A percentile compares a stretch with the other conserved stretches of the same genome.
Conservation (phyloP, 163 green algal genomes). For the Chloroidium sp. region DNA sequence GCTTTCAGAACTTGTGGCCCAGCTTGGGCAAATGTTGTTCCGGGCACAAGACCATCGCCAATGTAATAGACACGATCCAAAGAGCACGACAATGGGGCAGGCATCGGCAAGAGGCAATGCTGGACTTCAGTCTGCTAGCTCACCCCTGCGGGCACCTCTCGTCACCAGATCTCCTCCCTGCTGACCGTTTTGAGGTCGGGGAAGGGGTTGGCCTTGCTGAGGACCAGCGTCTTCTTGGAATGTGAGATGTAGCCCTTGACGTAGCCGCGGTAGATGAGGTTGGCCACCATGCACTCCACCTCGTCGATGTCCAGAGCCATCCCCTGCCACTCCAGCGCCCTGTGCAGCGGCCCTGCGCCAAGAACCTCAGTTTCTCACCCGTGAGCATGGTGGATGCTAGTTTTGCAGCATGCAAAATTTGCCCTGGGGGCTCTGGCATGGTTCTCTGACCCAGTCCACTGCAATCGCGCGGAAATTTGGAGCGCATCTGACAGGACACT, state of each 20-base stretch:
- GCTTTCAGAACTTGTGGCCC: too few species aligned
- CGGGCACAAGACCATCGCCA: too few species aligned
- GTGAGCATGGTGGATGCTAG: background rate
- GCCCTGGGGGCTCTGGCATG: too few species aligned
- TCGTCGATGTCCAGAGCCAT: constrained; percentile 64
- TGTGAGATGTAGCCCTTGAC: constrained; percentile 85
- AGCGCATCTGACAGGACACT: background rate
- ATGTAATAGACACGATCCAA: too few species aligned
- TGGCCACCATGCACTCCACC: constrained; percentile 80
- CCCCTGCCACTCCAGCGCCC: constrained; percentile 49
- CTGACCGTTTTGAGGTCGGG: constrained; percentile 22
- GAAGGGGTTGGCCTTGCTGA: constrained; percentile 67
- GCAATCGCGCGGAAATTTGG: background rate
- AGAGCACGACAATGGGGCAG: too few species aligned
- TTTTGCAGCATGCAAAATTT: background rate
- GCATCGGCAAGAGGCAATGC: too few species aligned
- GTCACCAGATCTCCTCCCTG: too few species aligned
- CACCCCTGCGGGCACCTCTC: too few species aligned
- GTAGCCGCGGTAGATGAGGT: constrained; percentile 79
- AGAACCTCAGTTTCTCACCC: background rate
- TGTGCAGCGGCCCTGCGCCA: constrained; percentile 30
- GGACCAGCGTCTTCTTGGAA: constrained; percentile 63
- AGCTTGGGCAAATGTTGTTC: too few species aligned
- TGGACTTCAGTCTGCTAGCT: too few species aligned
- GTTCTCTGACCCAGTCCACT: background rate